These are phyloP conservation scores for Aegle marmelos DNA, from an alignment of 345 rosid genomes.

Conservation along the genomic window DNA sequence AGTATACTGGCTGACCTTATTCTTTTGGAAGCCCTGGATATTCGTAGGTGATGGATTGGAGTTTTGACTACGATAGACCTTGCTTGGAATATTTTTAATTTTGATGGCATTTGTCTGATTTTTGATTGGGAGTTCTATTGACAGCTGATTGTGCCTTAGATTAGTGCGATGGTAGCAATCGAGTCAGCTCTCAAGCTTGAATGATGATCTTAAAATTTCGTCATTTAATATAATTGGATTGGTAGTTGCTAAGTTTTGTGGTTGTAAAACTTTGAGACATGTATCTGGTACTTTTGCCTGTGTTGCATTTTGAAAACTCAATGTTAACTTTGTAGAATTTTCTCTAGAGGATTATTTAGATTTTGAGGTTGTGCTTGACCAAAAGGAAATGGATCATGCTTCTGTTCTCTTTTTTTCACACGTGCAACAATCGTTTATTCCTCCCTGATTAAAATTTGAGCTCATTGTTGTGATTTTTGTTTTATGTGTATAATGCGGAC, in stretches of 20 bases:
- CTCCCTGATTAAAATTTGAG: conserved; percentile 5
- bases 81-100: background rate
- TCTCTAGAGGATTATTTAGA: background rate
- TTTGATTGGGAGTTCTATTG: background rate
- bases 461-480: conserved; percentile 1
- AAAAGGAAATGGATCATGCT: background rate
- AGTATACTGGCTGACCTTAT: background rate
- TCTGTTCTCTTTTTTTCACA: background rate
- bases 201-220: background rate
- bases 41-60: background rate
- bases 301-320: background rate
- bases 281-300: background rate
- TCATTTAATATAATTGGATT: background rate
- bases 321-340: background rate
- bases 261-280: too few relatives aligned
- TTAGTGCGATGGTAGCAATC: background rate
- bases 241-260: background rate
- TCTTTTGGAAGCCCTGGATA: background rate
- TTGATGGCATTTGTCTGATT: background rate
- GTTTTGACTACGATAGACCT: background rate
- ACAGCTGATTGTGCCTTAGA: background rate
- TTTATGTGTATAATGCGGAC: conserved; percentile 1
- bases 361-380: background rate
- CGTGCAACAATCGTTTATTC: background rate
- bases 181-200: background rate